Evolutionary conservation across 805 yeast genomes (phyloP).

Genomic region (Candida sanyiensis): DNA sequence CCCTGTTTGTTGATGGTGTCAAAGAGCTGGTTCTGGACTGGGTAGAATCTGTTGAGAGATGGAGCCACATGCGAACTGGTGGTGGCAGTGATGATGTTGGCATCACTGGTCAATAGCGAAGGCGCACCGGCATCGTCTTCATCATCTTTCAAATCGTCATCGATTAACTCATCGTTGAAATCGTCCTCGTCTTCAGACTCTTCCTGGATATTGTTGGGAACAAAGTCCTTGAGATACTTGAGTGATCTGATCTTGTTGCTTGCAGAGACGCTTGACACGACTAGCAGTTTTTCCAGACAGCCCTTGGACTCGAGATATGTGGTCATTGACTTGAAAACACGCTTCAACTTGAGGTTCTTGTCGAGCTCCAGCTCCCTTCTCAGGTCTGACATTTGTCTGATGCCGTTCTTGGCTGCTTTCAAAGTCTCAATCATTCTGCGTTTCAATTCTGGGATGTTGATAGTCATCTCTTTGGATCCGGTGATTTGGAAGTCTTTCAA

Average conservation of each 20-base stretch:
- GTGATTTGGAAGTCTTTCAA: constrained; percentile 14
- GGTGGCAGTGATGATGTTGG: constrained; percentile 15
- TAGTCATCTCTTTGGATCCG: constrained; percentile 23
- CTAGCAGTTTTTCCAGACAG: constrained; percentile 46
- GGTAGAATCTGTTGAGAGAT: constrained; percentile 48
- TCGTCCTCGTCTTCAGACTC: constrained; percentile 26
- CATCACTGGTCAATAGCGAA: constrained; percentile 11
- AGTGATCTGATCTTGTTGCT: constrained; percentile 44
- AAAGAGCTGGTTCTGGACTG: constrained; percentile 59
- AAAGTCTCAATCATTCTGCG: constrained; percentile 41
- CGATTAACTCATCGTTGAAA: constrained; percentile 28
- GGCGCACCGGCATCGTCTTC: constrained; percentile 21
- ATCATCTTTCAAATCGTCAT: constrained; percentile 21
- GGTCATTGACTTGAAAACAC: constrained; percentile 45
- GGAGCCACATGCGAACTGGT: constrained; percentile 13
- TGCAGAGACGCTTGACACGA: constrained; percentile 40
- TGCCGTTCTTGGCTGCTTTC: constrained; percentile 52
- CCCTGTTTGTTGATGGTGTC: constrained; percentile 39
- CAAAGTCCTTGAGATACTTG: constrained; percentile 37
- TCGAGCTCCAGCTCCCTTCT: constrained; percentile 52
- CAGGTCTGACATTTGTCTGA: constrained; percentile 57
- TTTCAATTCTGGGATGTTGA: constrained; percentile 27
- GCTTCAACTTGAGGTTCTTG: constrained; percentile 34
- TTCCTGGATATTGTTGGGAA: constrained; percentile 26
- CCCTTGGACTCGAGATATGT: constrained; percentile 40